Evolutionary conservation across 495 filamentous ascomycete genomes (phyloP), one percentile per base, ranked within the genome.

Genomic region (Podospora appendiculata): DNA sequence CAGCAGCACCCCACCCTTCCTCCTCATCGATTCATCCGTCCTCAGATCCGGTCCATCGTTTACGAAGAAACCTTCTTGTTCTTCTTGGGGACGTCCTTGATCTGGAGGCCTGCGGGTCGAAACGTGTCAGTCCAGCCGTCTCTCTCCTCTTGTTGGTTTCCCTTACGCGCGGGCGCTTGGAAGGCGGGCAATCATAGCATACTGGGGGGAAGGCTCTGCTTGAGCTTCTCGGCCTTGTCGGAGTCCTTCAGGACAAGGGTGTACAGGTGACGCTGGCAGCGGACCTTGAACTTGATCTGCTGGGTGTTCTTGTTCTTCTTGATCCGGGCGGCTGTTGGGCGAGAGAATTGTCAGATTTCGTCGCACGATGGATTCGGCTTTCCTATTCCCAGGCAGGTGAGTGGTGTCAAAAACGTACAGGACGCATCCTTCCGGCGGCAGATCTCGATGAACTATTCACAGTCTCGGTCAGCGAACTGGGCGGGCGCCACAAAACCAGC

Each of bases 281-380:
- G 89, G 82, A 99, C 94, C 87, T 99, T 99, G 88, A 99, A 97
- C 84, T 99, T 99, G 83, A 89, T 90, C 79, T 91, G 85, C 71
- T 85, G 79, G 58, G 79, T 74, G 69, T 84, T 82, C 70, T 82
- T 85, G 81, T 86, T 92, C 82, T 92, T 89, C 88, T 97, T 96
- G 82, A 96, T 91, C 75, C 89, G 86, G 70, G 89, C 89, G 73
- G 90, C 94, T 96, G 60, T 41, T 32, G 32, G 18, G 32, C 43
- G 48, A 58, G 45, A 33, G 45, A 47, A 55, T 52, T 53, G 72
- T 80, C 66, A 80, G 66, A 66, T 55, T 57, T 51, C 56, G 45
- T 17, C 13, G 16, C 13, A 18, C 41, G 13, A 34, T 32, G 11
- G 25, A 25, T 25, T 25, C 25, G 25, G 25, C 25, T 5, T 25